Evolutionary conservation across 768 basidiomycete genomes (phyloP).

Genomic region (Termitomyces sp.): DNA sequence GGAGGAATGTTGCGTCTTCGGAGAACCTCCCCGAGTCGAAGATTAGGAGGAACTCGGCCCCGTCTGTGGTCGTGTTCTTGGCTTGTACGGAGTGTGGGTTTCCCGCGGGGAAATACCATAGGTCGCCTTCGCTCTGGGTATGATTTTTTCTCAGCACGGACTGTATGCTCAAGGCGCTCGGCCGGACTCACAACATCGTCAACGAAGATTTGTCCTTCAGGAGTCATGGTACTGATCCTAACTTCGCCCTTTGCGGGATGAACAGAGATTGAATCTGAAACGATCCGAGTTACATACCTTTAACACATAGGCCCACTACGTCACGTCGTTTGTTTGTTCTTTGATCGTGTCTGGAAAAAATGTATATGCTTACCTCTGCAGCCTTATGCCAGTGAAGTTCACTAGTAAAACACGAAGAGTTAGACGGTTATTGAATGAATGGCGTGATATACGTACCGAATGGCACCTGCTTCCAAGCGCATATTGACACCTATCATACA

Average conservation of each 20-base stretch:
- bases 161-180: background rate
- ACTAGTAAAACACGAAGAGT: slow-evolving; percentile 20
- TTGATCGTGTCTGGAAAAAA: background rate
- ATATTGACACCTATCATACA: slow-evolving; percentile 42
- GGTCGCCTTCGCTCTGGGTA: slow-evolving; percentile 26
- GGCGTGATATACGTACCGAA: slow-evolving; percentile 27
- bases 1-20: slow-evolving; percentile 54
- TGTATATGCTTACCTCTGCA: slow-evolving; percentile 27
- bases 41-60: slow-evolving; percentile 49
- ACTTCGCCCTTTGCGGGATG: slow-evolving; percentile 29
- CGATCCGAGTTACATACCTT: slow-evolving; percentile 20
- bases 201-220: slow-evolving; percentile 45
- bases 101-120: slow-evolving; percentile 59
- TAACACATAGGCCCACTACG: slow-evolving; percentile 49
- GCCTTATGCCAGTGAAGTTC: slow-evolving; percentile 56
- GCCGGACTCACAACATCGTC: slow-evolving; percentile 40
- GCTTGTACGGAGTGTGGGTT: slow-evolving; percentile 53
- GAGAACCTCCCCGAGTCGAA: slow-evolving; percentile 39
- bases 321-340: background rate
- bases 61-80: slow-evolving; percentile 37
- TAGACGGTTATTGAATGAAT: background rate
- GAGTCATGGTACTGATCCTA: slow-evolving; percentile 45
- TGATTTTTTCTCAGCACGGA: no score
- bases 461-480: slow-evolving; percentile 47
- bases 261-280: background rate